Percentiles rank a stretch among this genome's conserved stretches.
Conservation (phyloP, 192 early-diverging fungal species). For the Phlyctochytrium bullatum region DNA sequence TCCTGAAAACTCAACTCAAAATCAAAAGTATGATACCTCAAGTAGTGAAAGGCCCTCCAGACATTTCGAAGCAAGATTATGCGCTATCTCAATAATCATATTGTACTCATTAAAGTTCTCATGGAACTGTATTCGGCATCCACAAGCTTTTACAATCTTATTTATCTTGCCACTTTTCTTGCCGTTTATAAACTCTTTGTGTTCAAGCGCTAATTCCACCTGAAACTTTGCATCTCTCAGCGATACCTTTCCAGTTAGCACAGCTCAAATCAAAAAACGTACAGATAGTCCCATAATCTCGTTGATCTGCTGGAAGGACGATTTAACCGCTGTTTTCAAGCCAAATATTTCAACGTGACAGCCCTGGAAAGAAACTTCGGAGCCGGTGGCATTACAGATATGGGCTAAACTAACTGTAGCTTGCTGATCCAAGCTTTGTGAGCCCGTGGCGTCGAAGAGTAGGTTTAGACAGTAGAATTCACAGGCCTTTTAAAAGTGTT, state of each 20-base stretch:
- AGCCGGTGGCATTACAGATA: conserved; percentile 51
- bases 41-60: conserved; percentile 69
- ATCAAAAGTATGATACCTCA: conserved; percentile 29
- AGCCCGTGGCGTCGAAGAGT: no score
- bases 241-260: neutral
- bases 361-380: conserved; percentile 67
- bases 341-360: conserved; percentile 74
- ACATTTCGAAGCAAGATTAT: conserved; percentile 47
- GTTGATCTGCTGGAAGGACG: conserved; percentile 56
- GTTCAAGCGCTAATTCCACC: conserved; percentile 72
- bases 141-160: conserved; percentile 73
- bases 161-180: conserved; percentile 90
- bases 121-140: conserved; percentile 68
- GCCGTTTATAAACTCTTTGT: conserved; percentile 83
- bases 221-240: conserved; percentile 70
- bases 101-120: conserved; percentile 73
- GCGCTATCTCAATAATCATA: conserved; percentile 74
- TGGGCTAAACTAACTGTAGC: conserved; percentile 39
- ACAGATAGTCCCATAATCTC: conserved; percentile 50
- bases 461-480: no score
- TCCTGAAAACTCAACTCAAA: conserved; percentile 41
- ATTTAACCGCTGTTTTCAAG: conserved; percentile 57
- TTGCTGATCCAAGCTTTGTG: conserved; percentile 26
- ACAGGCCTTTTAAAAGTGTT: conserved; percentile 25
- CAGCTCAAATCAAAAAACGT: neutral